Evolutionary conservation across 1,284 basidiomycete genomes (phyloP).

Genomic region (Clitocybe nebularis): DNA sequence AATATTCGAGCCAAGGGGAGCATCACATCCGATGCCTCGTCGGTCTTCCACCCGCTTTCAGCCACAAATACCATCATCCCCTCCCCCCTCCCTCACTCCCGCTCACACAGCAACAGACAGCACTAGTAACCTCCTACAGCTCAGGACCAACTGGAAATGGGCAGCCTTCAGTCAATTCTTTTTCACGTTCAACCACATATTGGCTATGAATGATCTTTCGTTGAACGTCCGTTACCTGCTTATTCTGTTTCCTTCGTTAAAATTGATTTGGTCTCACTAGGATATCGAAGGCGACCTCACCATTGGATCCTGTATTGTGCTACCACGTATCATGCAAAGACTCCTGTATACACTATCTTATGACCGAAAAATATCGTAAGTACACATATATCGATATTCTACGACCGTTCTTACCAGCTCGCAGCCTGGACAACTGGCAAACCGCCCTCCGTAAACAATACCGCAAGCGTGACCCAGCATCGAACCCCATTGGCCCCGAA

Average conservation of each 20-base stretch:
- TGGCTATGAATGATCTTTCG: conserved; percentile 63
- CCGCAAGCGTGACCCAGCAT: conserved; percentile 59
- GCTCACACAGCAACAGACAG: conserved; percentile 16
- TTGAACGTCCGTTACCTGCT: conserved; percentile 44
- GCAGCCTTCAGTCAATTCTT: conserved; percentile 80
- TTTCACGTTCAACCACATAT: conserved; percentile 66
- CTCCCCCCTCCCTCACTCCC: conserved; percentile 19
- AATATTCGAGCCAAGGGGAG: conserved; percentile 1
- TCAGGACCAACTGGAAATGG: conserved; percentile 79
- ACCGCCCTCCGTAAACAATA: conserved; percentile 68
- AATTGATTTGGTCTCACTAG: conserved; percentile 31
- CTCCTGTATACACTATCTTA: conserved; percentile 71
- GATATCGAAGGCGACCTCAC: conserved; percentile 75
- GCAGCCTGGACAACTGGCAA: conserved; percentile 74
- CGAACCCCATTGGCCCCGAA: conserved; percentile 67
- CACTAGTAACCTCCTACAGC: conserved; percentile 33
- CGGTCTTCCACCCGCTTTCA: conserved; percentile 27
- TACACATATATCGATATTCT: conserved; percentile 19
- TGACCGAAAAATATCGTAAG: conserved; percentile 76
- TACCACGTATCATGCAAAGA: conserved; percentile 71
- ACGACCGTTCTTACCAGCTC: conserved; percentile 17
- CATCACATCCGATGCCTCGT: conserved; percentile 30
- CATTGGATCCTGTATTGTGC: conserved; percentile 51
- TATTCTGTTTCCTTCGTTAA: conserved; percentile 12
- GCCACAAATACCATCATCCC: conserved; percentile 19